phyloP scores from a whole-genome alignment of 345 rosid genomes.

The Acer saccharum region DNA sequence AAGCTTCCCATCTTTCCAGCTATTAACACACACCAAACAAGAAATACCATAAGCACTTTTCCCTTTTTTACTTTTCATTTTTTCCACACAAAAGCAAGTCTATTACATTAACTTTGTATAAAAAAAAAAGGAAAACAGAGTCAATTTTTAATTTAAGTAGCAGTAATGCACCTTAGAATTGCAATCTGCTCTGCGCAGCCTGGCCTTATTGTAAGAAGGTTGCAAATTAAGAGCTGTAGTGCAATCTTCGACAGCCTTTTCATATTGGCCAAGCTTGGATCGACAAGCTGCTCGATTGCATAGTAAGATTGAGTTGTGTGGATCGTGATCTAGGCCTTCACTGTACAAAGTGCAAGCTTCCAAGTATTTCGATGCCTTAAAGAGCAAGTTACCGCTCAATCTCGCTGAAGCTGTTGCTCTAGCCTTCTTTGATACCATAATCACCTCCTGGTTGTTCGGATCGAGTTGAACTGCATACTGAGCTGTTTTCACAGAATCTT shows the following conservation, averaged over 20 bases:
- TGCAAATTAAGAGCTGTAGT: constrained; percentile 61
- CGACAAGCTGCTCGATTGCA: constrained; percentile 94
- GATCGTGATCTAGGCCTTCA: constrained; percentile 78
- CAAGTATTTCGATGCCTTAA: constrained; percentile 56
- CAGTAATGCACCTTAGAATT: constrained; percentile 56
- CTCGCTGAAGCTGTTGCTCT: constrained; percentile 69
- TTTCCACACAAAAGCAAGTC: background rate
- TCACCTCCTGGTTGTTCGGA: constrained; percentile 63
- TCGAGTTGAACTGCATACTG: constrained; percentile 75
- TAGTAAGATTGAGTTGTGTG: constrained; percentile 71
- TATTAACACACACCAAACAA: constrained; percentile 16
- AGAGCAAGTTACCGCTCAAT: constrained; percentile 70
- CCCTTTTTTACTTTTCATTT: background rate
- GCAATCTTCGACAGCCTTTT: constrained; percentile 84
- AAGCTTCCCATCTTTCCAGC: constrained; percentile 82
- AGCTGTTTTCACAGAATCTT: constrained; percentile 68
- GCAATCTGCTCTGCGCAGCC: constrained; percentile 80
- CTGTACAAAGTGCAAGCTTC: constrained; percentile 72
- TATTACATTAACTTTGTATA: background rate
- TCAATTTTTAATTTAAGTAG: background rate
- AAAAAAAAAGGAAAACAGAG: background rate
- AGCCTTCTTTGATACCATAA: constrained; percentile 37
- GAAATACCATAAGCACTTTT: background rate
- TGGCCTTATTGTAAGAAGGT: constrained; percentile 76
- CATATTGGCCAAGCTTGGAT: constrained; percentile 63